Evolutionary conservation across 257 asterid species (phyloP).

Genomic region (Mentha longifolia): DNA sequence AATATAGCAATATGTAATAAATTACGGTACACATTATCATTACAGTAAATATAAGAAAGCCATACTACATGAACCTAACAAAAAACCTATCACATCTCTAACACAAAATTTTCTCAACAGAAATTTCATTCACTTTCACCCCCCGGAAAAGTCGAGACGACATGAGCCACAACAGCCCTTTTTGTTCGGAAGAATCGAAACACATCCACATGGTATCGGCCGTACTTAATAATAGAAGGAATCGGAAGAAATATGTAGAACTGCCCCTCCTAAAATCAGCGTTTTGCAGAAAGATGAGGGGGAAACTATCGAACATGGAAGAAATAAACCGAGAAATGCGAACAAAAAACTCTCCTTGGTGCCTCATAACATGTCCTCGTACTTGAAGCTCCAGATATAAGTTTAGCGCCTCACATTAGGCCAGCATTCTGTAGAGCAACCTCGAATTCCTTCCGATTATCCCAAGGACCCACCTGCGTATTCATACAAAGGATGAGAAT

Average conservation of each 20-base stretch:
- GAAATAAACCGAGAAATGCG: background rate
- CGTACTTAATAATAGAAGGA: too few relatives aligned
- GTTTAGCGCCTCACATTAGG: slow-evolving; percentile 37
- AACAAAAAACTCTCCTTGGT: slow-evolving; percentile 5
- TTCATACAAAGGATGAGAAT: background rate
- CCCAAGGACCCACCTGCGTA: slow-evolving; percentile 69
- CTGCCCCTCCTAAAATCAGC: too few relatives aligned
- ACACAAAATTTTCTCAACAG: background rate
- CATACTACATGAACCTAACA: too few relatives aligned
- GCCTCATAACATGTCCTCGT: too few relatives aligned
- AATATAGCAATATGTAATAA: too few relatives aligned
- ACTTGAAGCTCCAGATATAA: background rate
- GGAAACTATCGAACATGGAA: slow-evolving; percentile 7
- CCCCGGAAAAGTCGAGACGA: background rate
- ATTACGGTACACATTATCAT: too few relatives aligned
- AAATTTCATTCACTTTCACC: background rate
- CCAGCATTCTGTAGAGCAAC: slow-evolving; percentile 71
- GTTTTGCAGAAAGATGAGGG: too few relatives aligned
- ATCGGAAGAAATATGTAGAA: too few relatives aligned
- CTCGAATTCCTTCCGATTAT: slow-evolving; percentile 50
- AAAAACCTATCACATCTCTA: too few relatives aligned
- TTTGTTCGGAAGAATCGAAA: too few relatives aligned
- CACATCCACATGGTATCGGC: too few relatives aligned
- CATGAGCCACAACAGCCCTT: background rate
- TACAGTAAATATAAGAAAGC: too few relatives aligned